These are phyloP conservation scores for Meyerozyma sp. DNA, from an alignment of 1,139 yeast genomes.

Conservation along the genomic window DNA sequence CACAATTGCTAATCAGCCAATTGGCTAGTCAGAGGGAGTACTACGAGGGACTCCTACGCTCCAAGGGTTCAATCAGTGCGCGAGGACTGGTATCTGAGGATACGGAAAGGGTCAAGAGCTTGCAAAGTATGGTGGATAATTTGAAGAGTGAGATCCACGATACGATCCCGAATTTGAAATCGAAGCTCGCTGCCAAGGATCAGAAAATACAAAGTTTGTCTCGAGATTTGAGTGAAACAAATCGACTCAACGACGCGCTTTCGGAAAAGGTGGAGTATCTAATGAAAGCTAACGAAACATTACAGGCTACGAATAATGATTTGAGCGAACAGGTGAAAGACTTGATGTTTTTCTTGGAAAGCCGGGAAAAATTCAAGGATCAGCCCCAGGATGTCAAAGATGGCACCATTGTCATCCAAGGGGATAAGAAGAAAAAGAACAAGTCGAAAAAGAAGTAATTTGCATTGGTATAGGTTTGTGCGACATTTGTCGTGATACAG, in stretches of 20 bases:
- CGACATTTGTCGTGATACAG: slow-evolving; percentile 1
- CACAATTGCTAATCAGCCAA: slow-evolving; percentile 73
- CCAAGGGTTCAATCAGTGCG: slow-evolving; percentile 14
- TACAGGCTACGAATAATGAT: slow-evolving; percentile 36
- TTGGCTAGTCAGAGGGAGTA: slow-evolving; percentile 86
- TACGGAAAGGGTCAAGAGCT: neutral
- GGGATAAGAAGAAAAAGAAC: slow-evolving; percentile 15
- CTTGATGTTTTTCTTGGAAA: slow-evolving; percentile 74
- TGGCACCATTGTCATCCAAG: slow-evolving; percentile 54
- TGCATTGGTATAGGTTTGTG: neutral
- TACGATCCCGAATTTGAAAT: slow-evolving; percentile 29
- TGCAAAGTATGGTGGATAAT: neutral
- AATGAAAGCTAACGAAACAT: slow-evolving; percentile 27
- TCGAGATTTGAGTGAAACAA: slow-evolving; percentile 26
- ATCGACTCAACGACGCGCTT: slow-evolving; percentile 50
- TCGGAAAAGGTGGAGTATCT: slow-evolving; percentile 52
- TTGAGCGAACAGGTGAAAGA: slow-evolving; percentile 70
- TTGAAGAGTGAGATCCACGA: slow-evolving; percentile 6
- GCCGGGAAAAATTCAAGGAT: slow-evolving; percentile 65
- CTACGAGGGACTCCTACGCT: slow-evolving; percentile 60
- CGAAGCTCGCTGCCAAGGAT: slow-evolving; percentile 26
- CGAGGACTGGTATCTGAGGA: slow-evolving; percentile 15
- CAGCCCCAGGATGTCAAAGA: slow-evolving; percentile 68
- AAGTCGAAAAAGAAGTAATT: slow-evolving; percentile 4
- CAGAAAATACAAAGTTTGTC: slow-evolving; percentile 24